A percentile compares a stretch with the other conserved stretches of the same genome.
Evolutionary conservation across 2,329 filamentous ascomycete genomes (phyloP).

Genomic region (Phoma sp.): DNA sequence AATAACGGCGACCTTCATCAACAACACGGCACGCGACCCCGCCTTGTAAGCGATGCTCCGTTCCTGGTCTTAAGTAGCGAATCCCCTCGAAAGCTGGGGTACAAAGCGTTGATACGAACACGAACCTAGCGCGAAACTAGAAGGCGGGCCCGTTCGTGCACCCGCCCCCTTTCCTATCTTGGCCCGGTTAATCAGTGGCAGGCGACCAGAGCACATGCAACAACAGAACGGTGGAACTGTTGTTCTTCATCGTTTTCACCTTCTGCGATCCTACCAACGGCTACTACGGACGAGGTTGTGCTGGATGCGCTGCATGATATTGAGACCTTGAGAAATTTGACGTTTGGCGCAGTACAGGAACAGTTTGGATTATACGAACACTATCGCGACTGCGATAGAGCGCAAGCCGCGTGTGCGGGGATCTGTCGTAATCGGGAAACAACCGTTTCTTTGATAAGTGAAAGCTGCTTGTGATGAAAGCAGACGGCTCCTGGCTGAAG

Average conservation of each 20-base stretch:
- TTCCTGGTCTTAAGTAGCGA: constrained; percentile 8
- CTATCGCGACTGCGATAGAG: not conserved
- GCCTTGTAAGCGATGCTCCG: not conserved
- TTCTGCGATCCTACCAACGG: too few species aligned
- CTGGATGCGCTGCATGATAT: too few species aligned
- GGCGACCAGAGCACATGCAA: constrained; percentile 5
- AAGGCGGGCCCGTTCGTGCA: constrained; percentile 15
- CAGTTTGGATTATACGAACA: not conserved
- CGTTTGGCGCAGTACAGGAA: constrained; percentile 1
- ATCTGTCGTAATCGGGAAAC: not conserved
- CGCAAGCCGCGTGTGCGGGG: not conserved
- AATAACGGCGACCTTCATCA: not conserved
- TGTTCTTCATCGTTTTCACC: not conserved
- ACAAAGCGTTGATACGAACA: constrained; percentile 4
- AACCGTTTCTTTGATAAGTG: not conserved
- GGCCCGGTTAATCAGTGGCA: constrained; percentile 11
- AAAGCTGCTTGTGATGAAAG: not conserved
- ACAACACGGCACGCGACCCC: constrained; percentile 4
- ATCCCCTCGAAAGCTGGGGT: constrained; percentile 9
- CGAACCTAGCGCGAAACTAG: constrained; percentile 13
- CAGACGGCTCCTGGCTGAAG: not conserved
- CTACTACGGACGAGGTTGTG: not conserved
- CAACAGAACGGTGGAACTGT: not conserved
- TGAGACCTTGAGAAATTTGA: not conserved
- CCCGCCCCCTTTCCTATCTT: constrained; percentile 13